phyloP scores from a whole-genome alignment of 2,329 filamentous ascomycete species.

The Nectriaceae sp. region DNA sequence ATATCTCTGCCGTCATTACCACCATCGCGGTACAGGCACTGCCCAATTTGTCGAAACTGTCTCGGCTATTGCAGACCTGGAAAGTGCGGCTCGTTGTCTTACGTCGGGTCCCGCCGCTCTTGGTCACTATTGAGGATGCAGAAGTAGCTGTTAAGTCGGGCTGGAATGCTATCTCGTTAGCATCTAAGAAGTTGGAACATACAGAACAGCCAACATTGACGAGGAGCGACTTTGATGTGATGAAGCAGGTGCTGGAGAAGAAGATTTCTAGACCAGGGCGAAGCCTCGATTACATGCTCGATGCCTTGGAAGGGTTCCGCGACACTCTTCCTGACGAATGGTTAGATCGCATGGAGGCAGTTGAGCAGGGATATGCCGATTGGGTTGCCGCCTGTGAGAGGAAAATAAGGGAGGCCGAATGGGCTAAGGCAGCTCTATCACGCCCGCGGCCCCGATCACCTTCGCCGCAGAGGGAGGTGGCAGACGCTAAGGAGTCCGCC shows the following conservation, averaged over 20 bases:
- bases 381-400: slow-evolving; percentile 82
- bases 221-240: slow-evolving; percentile 54
- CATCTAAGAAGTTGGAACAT: slow-evolving; percentile 20
- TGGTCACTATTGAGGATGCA: slow-evolving; percentile 66
- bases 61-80: slow-evolving; percentile 76
- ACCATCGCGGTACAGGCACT: slow-evolving; percentile 88
- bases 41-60: slow-evolving; percentile 75
- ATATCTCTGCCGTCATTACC: slow-evolving; percentile 87
- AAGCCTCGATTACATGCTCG: slow-evolving; percentile 81
- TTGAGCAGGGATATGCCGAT: slow-evolving; percentile 75
- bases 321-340: slow-evolving; percentile 85
- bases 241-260: slow-evolving; percentile 64
- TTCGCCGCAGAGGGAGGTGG: slow-evolving; percentile 5
- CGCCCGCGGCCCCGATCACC: slow-evolving; percentile 20
- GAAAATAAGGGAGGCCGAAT: slow-evolving; percentile 69
- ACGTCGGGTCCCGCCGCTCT: slow-evolving; percentile 68
- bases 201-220: slow-evolving; percentile 34
- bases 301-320: slow-evolving; percentile 78
- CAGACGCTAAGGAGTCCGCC: neutral
- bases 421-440: slow-evolving; percentile 29
- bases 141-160: slow-evolving; percentile 65
- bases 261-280: slow-evolving; percentile 72
- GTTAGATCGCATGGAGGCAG: slow-evolving; percentile 81
- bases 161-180: slow-evolving; percentile 60
- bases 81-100: slow-evolving; percentile 74